Base-by-base conservation (phyloP, 192 early-diverging fungal species). In the Umbelopsis sp. region DNA sequence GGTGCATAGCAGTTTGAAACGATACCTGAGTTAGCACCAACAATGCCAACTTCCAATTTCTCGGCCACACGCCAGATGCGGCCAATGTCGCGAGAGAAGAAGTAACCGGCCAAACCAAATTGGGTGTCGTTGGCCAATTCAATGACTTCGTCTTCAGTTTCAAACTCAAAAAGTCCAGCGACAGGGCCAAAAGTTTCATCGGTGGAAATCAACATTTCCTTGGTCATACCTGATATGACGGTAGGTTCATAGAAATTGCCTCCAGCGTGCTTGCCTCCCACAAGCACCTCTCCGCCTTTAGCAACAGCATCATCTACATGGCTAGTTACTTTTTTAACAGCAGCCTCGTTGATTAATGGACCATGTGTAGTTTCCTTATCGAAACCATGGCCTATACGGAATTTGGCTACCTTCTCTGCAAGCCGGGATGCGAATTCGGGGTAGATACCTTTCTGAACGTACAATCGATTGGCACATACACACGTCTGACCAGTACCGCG, bases 111-210 rank as follows among this genome's bases (percentile, higher is more conserved):
- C 70, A 97, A 79, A 0, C 96, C 96, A 21, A 88, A 87, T 4
- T 74, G 66, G 8, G 90, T 87, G 68, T 78, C 78, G 80, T 98
- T 98, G 15, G 95, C 95, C 2, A 81, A 68, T 35, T 81, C 65
- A 11, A 97, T 41, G 3, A 94, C 93, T 71, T 97, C 92, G 1
- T 92, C 90, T 66, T 95, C 94, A 16, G 86, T 86, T 0, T 86
- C 70, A 74, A 98, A 98, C 16, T 69, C 81, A 76, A 86, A 91
- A 33, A 98, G 79, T 13, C 85, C 88, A 33, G 91, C 92, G 25
- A 98, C 85, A 8, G 96, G 96, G 9, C 96, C 96, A 87, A 98
- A 98, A 6, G 91, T 92, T 77, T 98, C 96, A 74, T 95, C 92
- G 20, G 72, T 79, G 27, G 86, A 74, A 55, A 97, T 87, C 15